Conservation (phyloP, 768 basidiomycete species). For the Sistotremastrum suecicum region DNA sequence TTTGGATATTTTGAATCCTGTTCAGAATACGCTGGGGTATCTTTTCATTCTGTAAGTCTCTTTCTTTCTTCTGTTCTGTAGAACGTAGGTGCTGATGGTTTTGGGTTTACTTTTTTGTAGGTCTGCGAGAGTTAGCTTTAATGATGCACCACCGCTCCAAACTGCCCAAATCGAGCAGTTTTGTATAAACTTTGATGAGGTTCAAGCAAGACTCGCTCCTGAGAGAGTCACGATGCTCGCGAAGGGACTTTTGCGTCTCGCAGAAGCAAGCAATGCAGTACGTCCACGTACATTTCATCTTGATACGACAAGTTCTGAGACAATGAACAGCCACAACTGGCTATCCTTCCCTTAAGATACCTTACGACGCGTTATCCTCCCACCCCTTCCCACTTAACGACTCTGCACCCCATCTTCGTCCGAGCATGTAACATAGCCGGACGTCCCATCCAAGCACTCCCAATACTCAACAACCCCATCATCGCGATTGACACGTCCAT, state of each 20-base stretch:
- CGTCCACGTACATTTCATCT: constrained; percentile 11
- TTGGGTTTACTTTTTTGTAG: constrained; percentile 20
- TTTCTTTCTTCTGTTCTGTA: not conserved
- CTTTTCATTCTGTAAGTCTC: constrained; percentile 58
- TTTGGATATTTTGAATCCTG: constrained; percentile 38
- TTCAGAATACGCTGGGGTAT: constrained; percentile 45
- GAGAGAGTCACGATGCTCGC: constrained; percentile 66
- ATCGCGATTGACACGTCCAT: constrained; percentile 42
- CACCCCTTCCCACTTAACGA: constrained; percentile 43
- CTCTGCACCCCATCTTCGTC: constrained; percentile 56
- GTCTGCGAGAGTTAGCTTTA: constrained; percentile 39
- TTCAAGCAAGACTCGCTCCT: constrained; percentile 50
- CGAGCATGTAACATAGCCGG: constrained; percentile 45
- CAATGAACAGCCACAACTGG: constrained; percentile 21
- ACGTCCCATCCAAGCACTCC: constrained; percentile 42
- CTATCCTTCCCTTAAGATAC: constrained; percentile 43
- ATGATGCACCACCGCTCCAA: constrained; percentile 25
- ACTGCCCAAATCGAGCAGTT: constrained; percentile 37
- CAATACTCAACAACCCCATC: constrained; percentile 49
- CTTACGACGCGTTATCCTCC: constrained; percentile 53
- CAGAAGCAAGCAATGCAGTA: constrained; percentile 37
- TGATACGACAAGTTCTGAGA: constrained; percentile 16
- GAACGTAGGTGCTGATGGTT: constrained; percentile 1
- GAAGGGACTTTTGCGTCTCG: constrained; percentile 41
- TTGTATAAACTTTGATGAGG: constrained; percentile 45